These are phyloP conservation scores for Aspergillus kassunensis DNA, from an alignment of 495 filamentous ascomycete genomes.

Conservation along the genomic window DNA sequence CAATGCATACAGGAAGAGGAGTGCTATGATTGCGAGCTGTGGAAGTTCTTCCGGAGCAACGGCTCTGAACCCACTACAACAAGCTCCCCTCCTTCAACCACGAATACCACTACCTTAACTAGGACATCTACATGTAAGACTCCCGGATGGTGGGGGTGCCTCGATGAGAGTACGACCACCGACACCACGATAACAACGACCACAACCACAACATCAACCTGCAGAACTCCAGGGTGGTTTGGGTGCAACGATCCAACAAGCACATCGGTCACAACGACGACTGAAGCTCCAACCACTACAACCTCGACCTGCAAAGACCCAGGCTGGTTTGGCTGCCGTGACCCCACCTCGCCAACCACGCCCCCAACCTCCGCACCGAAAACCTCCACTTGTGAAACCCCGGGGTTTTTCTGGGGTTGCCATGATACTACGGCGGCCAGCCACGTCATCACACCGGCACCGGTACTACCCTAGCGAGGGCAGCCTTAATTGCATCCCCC, in stretches of 20 bases:
- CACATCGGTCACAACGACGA: constrained; percentile 26
- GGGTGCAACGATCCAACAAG: constrained; percentile 47
- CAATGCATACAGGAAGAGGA: constrained; percentile 68
- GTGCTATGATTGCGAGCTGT: constrained; percentile 84
- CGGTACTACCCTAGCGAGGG: constrained; percentile 2
- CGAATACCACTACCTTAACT: constrained; percentile 56
- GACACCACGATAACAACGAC: constrained; percentile 53
- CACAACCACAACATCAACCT: constrained; percentile 63
- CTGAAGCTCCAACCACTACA: constrained; percentile 22
- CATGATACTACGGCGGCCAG: constrained; percentile 39
- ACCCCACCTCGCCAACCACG: constrained; percentile 48
- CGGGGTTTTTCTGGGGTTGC: constrained; percentile 56
- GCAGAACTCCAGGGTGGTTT: constrained; percentile 74
- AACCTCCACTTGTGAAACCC: constrained; percentile 42
- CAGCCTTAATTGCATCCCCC: background rate
- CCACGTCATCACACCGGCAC: constrained; percentile 28
- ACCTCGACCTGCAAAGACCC: constrained; percentile 54
- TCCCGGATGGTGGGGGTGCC: constrained; percentile 66
- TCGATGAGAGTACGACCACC: constrained; percentile 59
- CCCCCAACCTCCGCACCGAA: constrained; percentile 31
- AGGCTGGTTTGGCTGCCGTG: constrained; percentile 69
- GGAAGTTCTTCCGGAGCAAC: constrained; percentile 94
- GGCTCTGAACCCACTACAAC: constrained; percentile 71
- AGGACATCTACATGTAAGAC: constrained; percentile 84
- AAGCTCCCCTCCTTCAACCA: constrained; percentile 46